Evolutionary conservation across 192 early-diverging fungal genomes (phyloP), one percentile per base, ranked within the genome.

Genomic region (Coemansia sp.): DNA sequence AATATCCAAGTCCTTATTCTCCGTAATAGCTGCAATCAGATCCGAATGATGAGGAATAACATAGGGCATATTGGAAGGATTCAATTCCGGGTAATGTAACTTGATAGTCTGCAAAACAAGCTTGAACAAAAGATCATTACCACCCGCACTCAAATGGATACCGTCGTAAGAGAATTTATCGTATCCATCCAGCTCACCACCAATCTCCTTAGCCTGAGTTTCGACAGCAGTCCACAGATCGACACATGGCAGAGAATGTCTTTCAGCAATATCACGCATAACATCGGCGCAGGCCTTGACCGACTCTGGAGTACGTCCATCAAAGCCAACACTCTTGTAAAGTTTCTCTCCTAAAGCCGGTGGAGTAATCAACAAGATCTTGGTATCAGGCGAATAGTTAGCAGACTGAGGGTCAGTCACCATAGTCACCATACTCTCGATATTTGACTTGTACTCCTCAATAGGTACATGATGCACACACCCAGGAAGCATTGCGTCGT

Each of bases 181-280:
- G 19, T 73, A 73, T 1, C 70, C 67, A 7, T 66, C 72, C 39
- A 60, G 55, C 42, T 63, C 49, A 0, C 30, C 16, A 10, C 4
- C 40, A 3, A 2, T 26, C 23, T 32, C 44, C 6, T 33, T 42
- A 3, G 37, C 59, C 6, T 11, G 53, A 1, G 13, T 13, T 39
- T 82, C 74, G 13, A 76, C 71, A 10, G 69, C 80, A 5, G 69
- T 13, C 75, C 75, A 83, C 67, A 83, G 8, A 33, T 83, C 80
- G 13, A 78, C 72, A 32, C 64, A 68, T 2, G 73, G 69, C 58
- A 83, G 16, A 2, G 26, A 1, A 11, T 62, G 49, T 28, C 67
- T 40, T 0, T 4, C 26, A 19, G 73, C 80, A 23, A 70, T 35
- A 0, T 16, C 10, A 9, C 55, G 52, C 17, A 70, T 73, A 11